Conservation (phyloP, 768 basidiomycete species). For the Russula dissimulans region DNA sequence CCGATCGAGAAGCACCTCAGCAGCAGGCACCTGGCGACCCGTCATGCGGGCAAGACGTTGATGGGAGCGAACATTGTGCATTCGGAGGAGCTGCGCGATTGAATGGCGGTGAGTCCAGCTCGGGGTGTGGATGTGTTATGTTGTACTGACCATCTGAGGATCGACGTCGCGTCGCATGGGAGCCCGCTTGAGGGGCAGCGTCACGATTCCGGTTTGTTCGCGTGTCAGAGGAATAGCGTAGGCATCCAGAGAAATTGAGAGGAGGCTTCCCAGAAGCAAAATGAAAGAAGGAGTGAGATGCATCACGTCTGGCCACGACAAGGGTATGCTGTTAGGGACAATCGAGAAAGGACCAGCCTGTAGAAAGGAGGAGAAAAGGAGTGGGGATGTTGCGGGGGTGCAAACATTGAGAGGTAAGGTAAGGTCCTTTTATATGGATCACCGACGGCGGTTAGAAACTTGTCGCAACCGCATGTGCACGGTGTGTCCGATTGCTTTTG, state of each 20-base stretch:
- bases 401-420: neutral
- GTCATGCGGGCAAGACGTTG: conserved; percentile 63
- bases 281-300: conserved; percentile 43
- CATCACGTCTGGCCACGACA: conserved; percentile 63
- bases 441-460: neutral
- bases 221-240: conserved; percentile 36
- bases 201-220: conserved; percentile 28
- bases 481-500: neutral
- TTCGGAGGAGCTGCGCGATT: conserved; percentile 49
- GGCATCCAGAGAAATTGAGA: conserved; percentile 32
- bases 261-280: conserved; percentile 43
- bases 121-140: too few species aligned
- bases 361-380: neutral
- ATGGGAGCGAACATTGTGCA: conserved; percentile 56
- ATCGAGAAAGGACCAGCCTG: conserved; percentile 5
- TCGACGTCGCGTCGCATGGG: conserved; percentile 28
- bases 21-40: conserved; percentile 43
- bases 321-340: conserved; percentile 43
- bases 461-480: neutral
- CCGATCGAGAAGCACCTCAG: conserved; percentile 36
- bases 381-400: neutral
- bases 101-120: neutral
- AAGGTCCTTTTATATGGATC: neutral
- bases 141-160: conserved; percentile 34
- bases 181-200: conserved; percentile 34